Conservation (phyloP, 2,329 filamentous ascomycete species). For the Penicillium sp. region DNA sequence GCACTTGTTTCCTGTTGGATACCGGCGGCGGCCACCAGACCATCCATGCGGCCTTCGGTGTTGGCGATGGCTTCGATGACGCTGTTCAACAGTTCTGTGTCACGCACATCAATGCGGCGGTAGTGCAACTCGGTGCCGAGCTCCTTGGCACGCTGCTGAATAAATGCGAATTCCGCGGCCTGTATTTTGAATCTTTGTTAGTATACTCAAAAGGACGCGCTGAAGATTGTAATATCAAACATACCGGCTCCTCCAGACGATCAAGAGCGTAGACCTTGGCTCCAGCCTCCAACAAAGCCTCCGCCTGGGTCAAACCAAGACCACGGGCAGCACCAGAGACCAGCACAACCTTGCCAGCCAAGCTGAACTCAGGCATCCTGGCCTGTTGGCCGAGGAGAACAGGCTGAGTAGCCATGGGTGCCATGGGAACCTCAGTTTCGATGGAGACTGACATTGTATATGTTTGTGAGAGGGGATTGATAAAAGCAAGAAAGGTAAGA, state of each 20-base stretch:
- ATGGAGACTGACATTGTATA: slow-evolving; percentile 36
- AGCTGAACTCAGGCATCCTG: slow-evolving; percentile 70
- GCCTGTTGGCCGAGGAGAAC: slow-evolving; percentile 34
- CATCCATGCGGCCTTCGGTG: slow-evolving; percentile 72
- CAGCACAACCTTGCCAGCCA: slow-evolving; percentile 69
- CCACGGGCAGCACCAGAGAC: slow-evolving; percentile 73
- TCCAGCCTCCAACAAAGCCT: slow-evolving; percentile 73
- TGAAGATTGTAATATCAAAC: slow-evolving; percentile 2
- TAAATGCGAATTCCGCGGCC: slow-evolving; percentile 62
- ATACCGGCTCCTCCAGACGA: slow-evolving; percentile 41
- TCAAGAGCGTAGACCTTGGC: slow-evolving; percentile 57
- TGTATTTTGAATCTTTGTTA: background rate
- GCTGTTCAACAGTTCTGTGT: slow-evolving; percentile 66
- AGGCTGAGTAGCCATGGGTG: slow-evolving; percentile 29
- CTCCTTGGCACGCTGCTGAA: slow-evolving; percentile 65
- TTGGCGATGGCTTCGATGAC: slow-evolving; percentile 69
- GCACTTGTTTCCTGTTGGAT: slow-evolving; percentile 80
- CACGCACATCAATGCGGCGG: slow-evolving; percentile 76
- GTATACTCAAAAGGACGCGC: background rate
- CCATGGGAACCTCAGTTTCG: slow-evolving; percentile 29
- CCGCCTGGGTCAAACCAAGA: slow-evolving; percentile 71
- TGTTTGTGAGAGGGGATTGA: background rate
- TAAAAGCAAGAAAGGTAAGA: background rate
- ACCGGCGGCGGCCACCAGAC: slow-evolving; percentile 71
- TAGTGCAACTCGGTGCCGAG: slow-evolving; percentile 71